Evolutionary conservation across 192 early-diverging fungal genomes (phyloP).

Genomic region (Backusella liffmaniae): DNA sequence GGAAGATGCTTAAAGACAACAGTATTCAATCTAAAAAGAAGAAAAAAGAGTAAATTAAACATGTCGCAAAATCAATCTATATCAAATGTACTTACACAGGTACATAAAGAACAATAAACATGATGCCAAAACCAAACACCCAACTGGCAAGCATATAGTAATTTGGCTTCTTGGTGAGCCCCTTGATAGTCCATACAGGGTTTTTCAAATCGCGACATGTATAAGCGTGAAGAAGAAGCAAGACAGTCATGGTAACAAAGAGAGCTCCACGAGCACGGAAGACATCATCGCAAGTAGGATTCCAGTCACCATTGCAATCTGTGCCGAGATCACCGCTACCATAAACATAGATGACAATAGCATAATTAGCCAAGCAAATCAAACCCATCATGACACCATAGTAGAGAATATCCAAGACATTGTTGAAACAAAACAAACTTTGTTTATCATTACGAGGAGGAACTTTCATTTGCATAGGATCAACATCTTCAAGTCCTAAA

Average conservation of each 20-base stretch:
- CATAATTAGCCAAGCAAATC: slow-evolving; percentile 63
- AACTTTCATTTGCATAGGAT: slow-evolving; percentile 65
- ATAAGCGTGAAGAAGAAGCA: slow-evolving; percentile 71
- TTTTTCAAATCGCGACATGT: slow-evolving; percentile 72
- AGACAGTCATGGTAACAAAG: slow-evolving; percentile 70
- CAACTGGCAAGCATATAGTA: slow-evolving; percentile 45
- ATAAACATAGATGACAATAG: slow-evolving; percentile 60
- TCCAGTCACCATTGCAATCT: slow-evolving; percentile 56
- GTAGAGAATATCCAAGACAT: slow-evolving; percentile 66
- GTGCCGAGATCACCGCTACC: slow-evolving; percentile 56
- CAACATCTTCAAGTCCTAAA: slow-evolving; percentile 67
- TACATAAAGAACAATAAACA: slow-evolving; percentile 61
- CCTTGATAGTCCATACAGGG: slow-evolving; percentile 54
- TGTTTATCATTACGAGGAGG: slow-evolving; percentile 62
- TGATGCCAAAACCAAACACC: slow-evolving; percentile 48
- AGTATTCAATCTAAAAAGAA: slow-evolving; percentile 42
- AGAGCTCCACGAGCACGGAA: slow-evolving; percentile 70
- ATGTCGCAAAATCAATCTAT: neutral
- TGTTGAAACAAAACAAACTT: slow-evolving; percentile 65
- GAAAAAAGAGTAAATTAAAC: neutral
- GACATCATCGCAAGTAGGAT: slow-evolving; percentile 56
- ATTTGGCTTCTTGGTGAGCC: slow-evolving; percentile 49
- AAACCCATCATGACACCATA: slow-evolving; percentile 68
- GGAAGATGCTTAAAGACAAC: slow-evolving; percentile 59
- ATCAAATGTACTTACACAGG: slow-evolving; percentile 41